A percentile compares a stretch with the other conserved stretches of the same genome.
phyloP scores from a whole-genome alignment of 1,139 yeast species.

The Entelexis paramagnoliae region DNA sequence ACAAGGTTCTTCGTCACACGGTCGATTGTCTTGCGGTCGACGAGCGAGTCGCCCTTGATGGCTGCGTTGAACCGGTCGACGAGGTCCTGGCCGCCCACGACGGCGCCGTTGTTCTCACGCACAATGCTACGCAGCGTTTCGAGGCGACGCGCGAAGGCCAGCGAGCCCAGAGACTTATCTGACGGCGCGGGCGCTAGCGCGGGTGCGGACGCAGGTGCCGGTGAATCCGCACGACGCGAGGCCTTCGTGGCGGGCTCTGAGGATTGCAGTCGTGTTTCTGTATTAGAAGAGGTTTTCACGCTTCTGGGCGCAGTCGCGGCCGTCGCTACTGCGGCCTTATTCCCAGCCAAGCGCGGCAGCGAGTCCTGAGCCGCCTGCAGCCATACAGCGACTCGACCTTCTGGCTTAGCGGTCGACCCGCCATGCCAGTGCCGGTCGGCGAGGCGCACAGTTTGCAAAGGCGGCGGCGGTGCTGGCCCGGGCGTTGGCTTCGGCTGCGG shows the following conservation, averaged over 20 bases:
- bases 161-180: constrained; percentile 9
- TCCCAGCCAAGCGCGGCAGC: too few species aligned
- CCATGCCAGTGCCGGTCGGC: constrained; percentile 6
- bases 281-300: too few species aligned
- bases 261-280: too few species aligned
- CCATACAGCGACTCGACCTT: too few species aligned
- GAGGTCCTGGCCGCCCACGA: constrained; percentile 19
- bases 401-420: background rate
- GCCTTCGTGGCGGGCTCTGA: too few species aligned
- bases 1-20: constrained; percentile 10
- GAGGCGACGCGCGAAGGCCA: constrained; percentile 16
- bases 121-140: constrained; percentile 16
- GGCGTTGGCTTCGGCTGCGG: constrained; percentile 22
- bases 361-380: background rate
- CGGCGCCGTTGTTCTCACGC: constrained; percentile 22
- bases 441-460: constrained; percentile 25
- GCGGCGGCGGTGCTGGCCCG: too few species aligned
- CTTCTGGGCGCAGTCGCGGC: too few species aligned
- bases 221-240: too few species aligned
- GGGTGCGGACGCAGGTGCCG: too few species aligned
- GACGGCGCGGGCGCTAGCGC: too few species aligned
- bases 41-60: constrained; percentile 6
- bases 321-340: too few species aligned
- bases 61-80: constrained; percentile 12
- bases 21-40: constrained; percentile 23